These are phyloP conservation scores for Geotrichum citri-aurantii DNA, from an alignment of 1,139 yeast species.

Conservation along the genomic window DNA sequence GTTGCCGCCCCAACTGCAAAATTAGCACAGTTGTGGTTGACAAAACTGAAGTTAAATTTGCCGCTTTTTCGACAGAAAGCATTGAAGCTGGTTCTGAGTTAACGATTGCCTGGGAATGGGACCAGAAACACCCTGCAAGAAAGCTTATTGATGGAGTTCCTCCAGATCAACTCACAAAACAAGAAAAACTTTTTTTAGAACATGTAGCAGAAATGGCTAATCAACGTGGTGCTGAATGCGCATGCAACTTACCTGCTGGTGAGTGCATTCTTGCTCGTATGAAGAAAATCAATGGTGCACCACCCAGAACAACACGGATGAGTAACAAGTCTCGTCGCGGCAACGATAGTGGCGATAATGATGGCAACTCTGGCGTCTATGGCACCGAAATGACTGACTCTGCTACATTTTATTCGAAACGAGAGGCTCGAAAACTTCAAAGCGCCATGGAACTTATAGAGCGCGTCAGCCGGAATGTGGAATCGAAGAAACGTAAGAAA, in stretches of 20 bases:
- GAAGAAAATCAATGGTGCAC: constrained; percentile 22
- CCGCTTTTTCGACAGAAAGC: constrained; percentile 52
- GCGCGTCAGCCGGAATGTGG: constrained; percentile 22
- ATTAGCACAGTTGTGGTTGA: constrained; percentile 51
- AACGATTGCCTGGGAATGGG: constrained; percentile 88
- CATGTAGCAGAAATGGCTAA: constrained; percentile 23
- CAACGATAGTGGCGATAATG: constrained; percentile 5
- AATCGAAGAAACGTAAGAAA: constrained; percentile 13
- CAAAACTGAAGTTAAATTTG: constrained; percentile 45
- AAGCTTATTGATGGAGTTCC: constrained; percentile 43
- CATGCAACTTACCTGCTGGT: constrained; percentile 40
- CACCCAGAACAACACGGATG: constrained; percentile 18
- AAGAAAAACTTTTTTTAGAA: constrained; percentile 27
- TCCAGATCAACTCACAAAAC: constrained; percentile 32
- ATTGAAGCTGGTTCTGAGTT: constrained; percentile 62
- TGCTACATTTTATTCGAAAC: constrained; percentile 24
- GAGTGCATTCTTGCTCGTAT: constrained; percentile 29
- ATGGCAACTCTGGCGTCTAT: constrained; percentile 6
- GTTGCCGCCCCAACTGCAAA: constrained; percentile 71
- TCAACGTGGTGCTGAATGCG: constrained; percentile 63
- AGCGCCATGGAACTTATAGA: constrained; percentile 30
- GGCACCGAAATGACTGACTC: constrained; percentile 16
- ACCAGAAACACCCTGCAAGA: constrained; percentile 63
- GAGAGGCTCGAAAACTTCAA: constrained; percentile 30
- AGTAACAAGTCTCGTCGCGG: constrained; percentile 19